Percentiles rank a stretch among this genome's conserved stretches.
Conservation (phyloP, 2,329 filamentous ascomycete genomes). For the Xylogone sp. region DNA sequence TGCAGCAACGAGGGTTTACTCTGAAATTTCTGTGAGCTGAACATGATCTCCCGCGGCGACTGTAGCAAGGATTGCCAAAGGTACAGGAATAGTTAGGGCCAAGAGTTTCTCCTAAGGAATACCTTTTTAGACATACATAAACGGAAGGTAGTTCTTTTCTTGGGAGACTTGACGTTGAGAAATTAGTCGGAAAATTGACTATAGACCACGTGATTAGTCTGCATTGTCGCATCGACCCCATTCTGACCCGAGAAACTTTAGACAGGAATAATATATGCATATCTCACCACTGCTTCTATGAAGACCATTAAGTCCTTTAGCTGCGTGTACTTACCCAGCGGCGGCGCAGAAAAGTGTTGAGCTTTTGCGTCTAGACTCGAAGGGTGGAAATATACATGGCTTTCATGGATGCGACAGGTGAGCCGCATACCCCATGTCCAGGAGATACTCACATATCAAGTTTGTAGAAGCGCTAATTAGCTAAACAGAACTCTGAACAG, state of each 20-base stretch:
- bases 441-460: slow-evolving; percentile 20
- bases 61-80: not conserved
- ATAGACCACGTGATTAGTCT: slow-evolving; percentile 17
- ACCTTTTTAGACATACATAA: too few species aligned
- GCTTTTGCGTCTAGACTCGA: slow-evolving; percentile 9
- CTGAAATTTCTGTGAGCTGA: not conserved
- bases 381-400: slow-evolving; percentile 14
- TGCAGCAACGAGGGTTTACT: too few species aligned
- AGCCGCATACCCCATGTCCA: slow-evolving; percentile 27
- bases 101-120: too few species aligned
- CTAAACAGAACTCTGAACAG: slow-evolving; percentile 12
- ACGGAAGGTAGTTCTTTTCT: too few species aligned
- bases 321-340: slow-evolving; percentile 7
- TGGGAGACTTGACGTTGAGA: not conserved
- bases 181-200: slow-evolving; percentile 8
- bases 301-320: slow-evolving; percentile 10
- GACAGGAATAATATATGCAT: slow-evolving; percentile 17
- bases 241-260: slow-evolving; percentile 16
- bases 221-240: slow-evolving; percentile 15
- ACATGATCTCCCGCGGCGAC: not conserved
- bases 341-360: slow-evolving; percentile 7
- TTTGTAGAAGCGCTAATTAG: slow-evolving; percentile 17
- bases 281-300: slow-evolving; percentile 20
- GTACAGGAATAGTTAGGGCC: too few species aligned
- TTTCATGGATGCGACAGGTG: slow-evolving; percentile 26